A percentile compares a stretch with the other conserved stretches of the same genome.
phyloP scores from a whole-genome alignment of 345 rosid genomes.

The Acer campestre region DNA sequence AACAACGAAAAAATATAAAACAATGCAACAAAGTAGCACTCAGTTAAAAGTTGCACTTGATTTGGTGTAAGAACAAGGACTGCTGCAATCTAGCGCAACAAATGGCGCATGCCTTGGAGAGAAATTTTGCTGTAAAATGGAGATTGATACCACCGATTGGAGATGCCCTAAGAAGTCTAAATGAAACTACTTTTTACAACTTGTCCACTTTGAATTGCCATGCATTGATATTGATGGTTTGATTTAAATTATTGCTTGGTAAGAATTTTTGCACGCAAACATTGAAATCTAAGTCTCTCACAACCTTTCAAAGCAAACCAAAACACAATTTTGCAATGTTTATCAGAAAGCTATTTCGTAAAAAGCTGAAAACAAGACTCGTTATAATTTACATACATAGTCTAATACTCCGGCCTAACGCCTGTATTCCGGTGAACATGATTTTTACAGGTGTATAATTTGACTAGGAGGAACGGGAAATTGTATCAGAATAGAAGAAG shows the following conservation, averaged over 20 bases:
- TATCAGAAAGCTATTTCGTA: slow-evolving; percentile 2
- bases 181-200: neutral
- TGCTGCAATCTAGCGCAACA: too few species aligned
- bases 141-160: too few species aligned
- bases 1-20: too few species aligned
- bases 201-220: neutral
- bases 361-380: neutral
- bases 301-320: too few species aligned
- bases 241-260: neutral
- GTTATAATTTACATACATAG: slow-evolving; percentile 15
- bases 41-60: too few species aligned
- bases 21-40: too few species aligned
- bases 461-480: neutral
- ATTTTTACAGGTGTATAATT: slow-evolving; percentile 11
- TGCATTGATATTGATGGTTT: neutral
- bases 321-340: neutral
- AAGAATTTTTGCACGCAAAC: too few species aligned
- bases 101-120: too few species aligned
- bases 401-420: slow-evolving; percentile 16
- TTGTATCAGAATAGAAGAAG: slow-evolving; percentile 66
- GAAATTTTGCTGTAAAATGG: too few species aligned
- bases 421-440: neutral
- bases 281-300: too few species aligned
- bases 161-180: neutral
- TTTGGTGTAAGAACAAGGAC: too few species aligned